phyloP scores from a whole-genome alignment of 2,329 filamentous ascomycete genomes.

The Dactylonectria macrodidyma region DNA sequence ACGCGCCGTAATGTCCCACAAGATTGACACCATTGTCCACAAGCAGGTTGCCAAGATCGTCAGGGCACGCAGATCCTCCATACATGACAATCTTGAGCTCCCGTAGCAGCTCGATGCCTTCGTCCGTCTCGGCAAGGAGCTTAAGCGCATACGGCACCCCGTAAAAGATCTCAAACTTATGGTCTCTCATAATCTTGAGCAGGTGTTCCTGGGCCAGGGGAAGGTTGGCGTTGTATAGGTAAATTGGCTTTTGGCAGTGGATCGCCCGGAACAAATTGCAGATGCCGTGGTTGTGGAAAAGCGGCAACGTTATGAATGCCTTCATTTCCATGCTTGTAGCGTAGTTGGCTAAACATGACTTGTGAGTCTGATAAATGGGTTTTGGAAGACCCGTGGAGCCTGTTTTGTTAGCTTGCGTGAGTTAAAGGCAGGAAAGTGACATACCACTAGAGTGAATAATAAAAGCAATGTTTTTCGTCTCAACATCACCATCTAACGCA shows the following conservation, averaged over 20 bases:
- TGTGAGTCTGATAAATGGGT: slow-evolving; percentile 71
- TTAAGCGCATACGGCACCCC: slow-evolving; percentile 76
- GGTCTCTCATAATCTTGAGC: slow-evolving; percentile 57
- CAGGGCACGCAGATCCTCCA: slow-evolving; percentile 70
- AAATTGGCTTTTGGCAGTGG: slow-evolving; percentile 62
- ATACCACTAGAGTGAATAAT: slow-evolving; percentile 54
- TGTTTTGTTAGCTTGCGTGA: slow-evolving; percentile 36
- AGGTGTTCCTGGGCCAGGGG: slow-evolving; percentile 67
- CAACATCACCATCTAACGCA: slow-evolving; percentile 27
- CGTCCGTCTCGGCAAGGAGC: slow-evolving; percentile 69
- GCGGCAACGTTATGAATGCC: slow-evolving; percentile 68
- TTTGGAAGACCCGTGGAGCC: slow-evolving; percentile 76
- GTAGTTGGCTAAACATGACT: slow-evolving; percentile 64
- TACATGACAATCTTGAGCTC: slow-evolving; percentile 67
- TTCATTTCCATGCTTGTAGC: slow-evolving; percentile 56
- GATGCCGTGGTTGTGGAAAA: slow-evolving; percentile 73
- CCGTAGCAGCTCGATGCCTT: slow-evolving; percentile 64
- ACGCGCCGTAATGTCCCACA: slow-evolving; percentile 70
- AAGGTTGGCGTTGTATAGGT: slow-evolving; percentile 68
- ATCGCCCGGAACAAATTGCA: slow-evolving; percentile 68
- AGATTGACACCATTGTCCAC: slow-evolving; percentile 68
- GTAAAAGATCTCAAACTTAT: slow-evolving; percentile 67
- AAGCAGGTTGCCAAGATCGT: slow-evolving; percentile 69
- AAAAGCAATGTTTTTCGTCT: slow-evolving; percentile 48
- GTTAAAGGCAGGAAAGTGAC: slow-evolving; percentile 41